Conservation (phyloP, 2,329 filamentous ascomycete genomes). For the Stemphylium vesicarium region DNA sequence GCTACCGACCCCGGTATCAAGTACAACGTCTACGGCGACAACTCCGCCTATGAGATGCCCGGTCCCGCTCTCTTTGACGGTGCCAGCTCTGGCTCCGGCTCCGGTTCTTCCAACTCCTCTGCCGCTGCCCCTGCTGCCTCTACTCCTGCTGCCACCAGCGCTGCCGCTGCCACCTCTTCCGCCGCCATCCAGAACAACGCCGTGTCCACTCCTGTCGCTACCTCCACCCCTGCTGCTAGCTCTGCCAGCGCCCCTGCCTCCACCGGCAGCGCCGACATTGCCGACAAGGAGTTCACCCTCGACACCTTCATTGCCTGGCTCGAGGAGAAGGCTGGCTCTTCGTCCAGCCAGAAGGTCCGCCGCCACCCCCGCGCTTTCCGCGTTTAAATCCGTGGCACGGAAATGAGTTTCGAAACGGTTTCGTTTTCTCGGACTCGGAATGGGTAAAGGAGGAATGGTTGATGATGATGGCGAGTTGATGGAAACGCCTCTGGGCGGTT, state of each 20-base stretch:
- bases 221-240: not conserved
- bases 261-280: conserved; percentile 2
- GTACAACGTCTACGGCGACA: conserved; percentile 63
- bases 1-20: conserved; percentile 63
- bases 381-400: conserved; percentile 5
- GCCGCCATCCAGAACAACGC: conserved; percentile 9
- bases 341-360: conserved; percentile 22
- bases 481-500: not conserved
- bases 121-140: conserved; percentile 18
- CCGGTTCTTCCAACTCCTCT: conserved; percentile 15
- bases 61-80: conserved; percentile 53
- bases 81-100: conserved; percentile 27
- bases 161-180: conserved; percentile 15
- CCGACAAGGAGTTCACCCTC: conserved; percentile 25
- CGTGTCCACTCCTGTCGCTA: conserved; percentile 5
- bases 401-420: no score
- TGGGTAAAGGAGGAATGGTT: not conserved
- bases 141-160: conserved; percentile 8
- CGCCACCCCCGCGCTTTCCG: conserved; percentile 29
- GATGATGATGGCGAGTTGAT: not conserved
- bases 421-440: no score
- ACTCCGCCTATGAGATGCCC: conserved; percentile 57
- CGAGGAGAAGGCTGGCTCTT: conserved; percentile 26
- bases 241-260: not conserved
- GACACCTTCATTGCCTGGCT: conserved; percentile 34